These are phyloP conservation scores for Mimosa pudica DNA, from an alignment of 306 rosid species.

Conservation along the genomic window DNA sequence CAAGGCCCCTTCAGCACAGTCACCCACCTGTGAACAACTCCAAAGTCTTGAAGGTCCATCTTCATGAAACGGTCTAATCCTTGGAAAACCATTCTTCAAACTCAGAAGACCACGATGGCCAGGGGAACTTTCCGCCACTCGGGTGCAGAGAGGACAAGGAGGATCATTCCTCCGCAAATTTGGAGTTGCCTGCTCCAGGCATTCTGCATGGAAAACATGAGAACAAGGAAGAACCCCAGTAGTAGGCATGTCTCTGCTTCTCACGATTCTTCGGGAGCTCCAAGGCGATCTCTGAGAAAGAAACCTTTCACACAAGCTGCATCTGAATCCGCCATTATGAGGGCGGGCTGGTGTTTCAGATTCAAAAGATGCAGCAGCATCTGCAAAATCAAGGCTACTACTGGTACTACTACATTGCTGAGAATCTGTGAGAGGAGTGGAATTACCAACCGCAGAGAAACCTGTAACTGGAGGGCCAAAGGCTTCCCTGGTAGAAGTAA, in stretches of 20 bases:
- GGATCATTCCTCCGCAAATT: constrained; percentile 71
- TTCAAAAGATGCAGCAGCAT: constrained; percentile 67
- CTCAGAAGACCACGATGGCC: constrained; percentile 50
- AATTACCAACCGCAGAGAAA: constrained; percentile 55
- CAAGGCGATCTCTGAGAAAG: constrained; percentile 90
- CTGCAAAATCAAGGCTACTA: constrained; percentile 80
- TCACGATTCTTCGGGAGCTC: constrained; percentile 83
- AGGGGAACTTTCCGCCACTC: constrained; percentile 49
- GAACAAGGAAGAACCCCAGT: constrained; percentile 82
- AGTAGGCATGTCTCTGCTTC: constrained; percentile 89
- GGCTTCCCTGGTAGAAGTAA: constrained; percentile 51
- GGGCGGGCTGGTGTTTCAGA: constrained; percentile 45
- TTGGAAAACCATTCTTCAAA: constrained; percentile 52
- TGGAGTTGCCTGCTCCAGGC: constrained; percentile 80
- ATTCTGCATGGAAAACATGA: constrained; percentile 91
- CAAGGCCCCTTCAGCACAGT: constrained; percentile 75
- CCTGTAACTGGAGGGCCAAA: constrained; percentile 52
- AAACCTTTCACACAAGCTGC: constrained; percentile 76
- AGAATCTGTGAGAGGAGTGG: constrained; percentile 60
- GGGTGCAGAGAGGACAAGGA: constrained; percentile 76
- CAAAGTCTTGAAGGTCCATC: constrained; percentile 72
- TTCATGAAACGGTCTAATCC: constrained; percentile 55
- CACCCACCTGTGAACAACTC: constrained; percentile 72
- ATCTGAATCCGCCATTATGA: constrained; percentile 57
- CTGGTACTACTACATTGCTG: constrained; percentile 80